Conservation (phyloP, 208 protist species). For the Trypanosoma mega region DNA sequence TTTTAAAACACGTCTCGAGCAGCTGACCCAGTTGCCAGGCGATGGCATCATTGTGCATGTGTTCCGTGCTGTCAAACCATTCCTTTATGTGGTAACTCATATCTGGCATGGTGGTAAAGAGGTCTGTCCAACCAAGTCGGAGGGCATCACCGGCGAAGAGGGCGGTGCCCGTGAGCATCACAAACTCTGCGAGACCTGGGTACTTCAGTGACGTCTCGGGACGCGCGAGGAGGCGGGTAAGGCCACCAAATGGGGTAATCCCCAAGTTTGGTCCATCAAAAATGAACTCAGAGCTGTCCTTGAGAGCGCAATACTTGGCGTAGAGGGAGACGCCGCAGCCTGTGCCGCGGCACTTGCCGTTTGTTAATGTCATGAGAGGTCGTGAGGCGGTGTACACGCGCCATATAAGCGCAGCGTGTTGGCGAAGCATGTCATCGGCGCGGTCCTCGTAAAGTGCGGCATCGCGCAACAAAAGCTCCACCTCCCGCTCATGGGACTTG, state of each 20-base stretch:
- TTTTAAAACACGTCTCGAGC: slow-evolving; percentile 85
- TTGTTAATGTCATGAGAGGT: slow-evolving; percentile 86
- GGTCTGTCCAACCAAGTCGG: slow-evolving; percentile 86
- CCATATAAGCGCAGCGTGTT: slow-evolving; percentile 80
- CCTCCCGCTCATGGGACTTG: slow-evolving; percentile 33
- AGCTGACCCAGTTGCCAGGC: slow-evolving; percentile 90
- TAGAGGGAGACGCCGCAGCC: slow-evolving; percentile 82
- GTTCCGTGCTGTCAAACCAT: slow-evolving; percentile 88
- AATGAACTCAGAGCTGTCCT: slow-evolving; percentile 83
- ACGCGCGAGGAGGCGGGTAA: slow-evolving; percentile 78
- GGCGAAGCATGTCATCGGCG: slow-evolving; percentile 69
- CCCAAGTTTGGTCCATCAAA: slow-evolving; percentile 83
- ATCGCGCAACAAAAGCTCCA: slow-evolving; percentile 56
- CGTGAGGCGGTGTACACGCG: slow-evolving; percentile 73
- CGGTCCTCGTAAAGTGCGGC: slow-evolving; percentile 75
- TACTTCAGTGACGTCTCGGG: slow-evolving; percentile 89
- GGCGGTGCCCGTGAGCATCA: slow-evolving; percentile 85
- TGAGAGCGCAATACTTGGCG: slow-evolving; percentile 83
- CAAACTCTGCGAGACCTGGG: slow-evolving; percentile 89
- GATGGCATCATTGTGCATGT: slow-evolving; percentile 93
- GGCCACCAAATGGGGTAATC: slow-evolving; percentile 80
- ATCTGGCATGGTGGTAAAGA: slow-evolving; percentile 85
- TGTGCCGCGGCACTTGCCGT: slow-evolving; percentile 86
- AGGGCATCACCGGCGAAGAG: slow-evolving; percentile 90
- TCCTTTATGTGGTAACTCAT: slow-evolving; percentile 91